Percentiles rank a stretch among this genome's conserved stretches.
Conservation (phyloP, 495 filamentous ascomycete species). For the Aspergillus mulundensis region DNA sequence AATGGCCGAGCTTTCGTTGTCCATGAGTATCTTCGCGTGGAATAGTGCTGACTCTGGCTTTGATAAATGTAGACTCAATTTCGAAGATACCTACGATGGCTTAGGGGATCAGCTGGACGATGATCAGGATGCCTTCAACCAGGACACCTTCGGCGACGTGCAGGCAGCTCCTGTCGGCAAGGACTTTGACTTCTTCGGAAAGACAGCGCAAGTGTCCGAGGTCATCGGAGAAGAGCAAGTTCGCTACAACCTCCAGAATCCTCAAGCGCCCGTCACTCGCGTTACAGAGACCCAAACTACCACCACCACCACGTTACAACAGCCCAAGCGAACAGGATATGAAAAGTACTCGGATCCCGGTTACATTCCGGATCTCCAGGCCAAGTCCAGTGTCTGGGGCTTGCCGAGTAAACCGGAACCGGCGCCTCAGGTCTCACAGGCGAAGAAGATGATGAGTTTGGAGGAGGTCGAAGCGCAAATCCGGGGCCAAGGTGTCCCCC, state of each 20-base stretch:
- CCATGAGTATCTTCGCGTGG: neutral
- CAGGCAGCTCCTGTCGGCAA: conserved; percentile 59
- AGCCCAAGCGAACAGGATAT: conserved; percentile 72
- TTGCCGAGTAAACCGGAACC: conserved; percentile 53
- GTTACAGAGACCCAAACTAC: conserved; percentile 26
- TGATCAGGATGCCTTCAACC: conserved; percentile 91
- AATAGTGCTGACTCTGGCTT: conserved; percentile 9
- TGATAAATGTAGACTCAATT: conserved; percentile 61
- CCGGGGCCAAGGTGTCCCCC: conserved; percentile 54
- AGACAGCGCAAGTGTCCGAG: conserved; percentile 78
- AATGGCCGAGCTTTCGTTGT: neutral
- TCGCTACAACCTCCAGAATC: conserved; percentile 67
- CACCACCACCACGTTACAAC: conserved; percentile 35
- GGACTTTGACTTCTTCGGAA: conserved; percentile 96
- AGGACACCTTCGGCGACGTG: conserved; percentile 86
- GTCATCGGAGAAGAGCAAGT: conserved; percentile 87
- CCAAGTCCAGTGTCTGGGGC: conserved; percentile 91
- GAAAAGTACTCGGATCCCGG: conserved; percentile 78
- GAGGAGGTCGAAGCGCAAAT: conserved; percentile 97
- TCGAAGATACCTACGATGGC: conserved; percentile 98
- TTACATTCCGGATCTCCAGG: conserved; percentile 79
- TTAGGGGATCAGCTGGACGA: conserved; percentile 89
- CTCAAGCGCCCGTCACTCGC: conserved; percentile 38
- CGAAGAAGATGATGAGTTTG: conserved; percentile 89
- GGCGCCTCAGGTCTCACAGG: conserved; percentile 20